Evolutionary conservation across 2,329 filamentous ascomycete species (phyloP), one percentile per base, ranked within the genome.

Genomic region (Pestalotiopsis sp.): DNA sequence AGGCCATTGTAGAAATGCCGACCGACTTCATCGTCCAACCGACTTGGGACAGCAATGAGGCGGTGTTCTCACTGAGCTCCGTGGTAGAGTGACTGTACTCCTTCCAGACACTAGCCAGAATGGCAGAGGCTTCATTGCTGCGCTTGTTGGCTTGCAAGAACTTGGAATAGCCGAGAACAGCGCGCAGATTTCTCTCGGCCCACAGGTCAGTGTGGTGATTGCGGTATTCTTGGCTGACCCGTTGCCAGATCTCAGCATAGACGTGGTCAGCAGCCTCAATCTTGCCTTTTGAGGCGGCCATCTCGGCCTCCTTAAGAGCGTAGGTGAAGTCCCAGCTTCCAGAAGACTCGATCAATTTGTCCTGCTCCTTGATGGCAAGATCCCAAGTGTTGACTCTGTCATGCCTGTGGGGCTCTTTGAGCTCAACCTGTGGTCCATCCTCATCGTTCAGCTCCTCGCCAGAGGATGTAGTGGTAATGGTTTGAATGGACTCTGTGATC

Each of bases 241-340:
- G 82, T 73, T 84, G 82, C 85, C 85, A 87, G 4, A 85, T 79
- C 69, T 86, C 82, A 17, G 86, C 80, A 62, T 85, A 87, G 2
- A 78, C 78, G 52, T 79, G 78, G 72, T 87, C 84, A 0, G 84
- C 84, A n/a, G 72, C 79, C 69, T 73, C 77, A 69, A 69, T 65
- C 17, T 39, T 20, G 13, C 31, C 27, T 3, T 66, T 45, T 25
- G 49, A 36, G 12, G 36, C 45, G 13, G 25, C 36, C 25, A 25
- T n/a, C 25, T 66, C 63, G 2, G 45, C 45, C n/a, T 38, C 23
- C 27, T 58, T 41, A 13, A 66, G 20, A 36, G 23, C 27, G 13
- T 20, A 25, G 2, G n/a, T 36, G 20, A 65, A 49, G 27, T 65
- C 62, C 23, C n/a, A 49, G 12, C 17, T 38, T 38, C 36, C 27